Evolutionary conservation across 345 rosid genomes (phyloP), one percentile per base, ranked within the genome.

Genomic region (Lenwebbia sp.): DNA sequence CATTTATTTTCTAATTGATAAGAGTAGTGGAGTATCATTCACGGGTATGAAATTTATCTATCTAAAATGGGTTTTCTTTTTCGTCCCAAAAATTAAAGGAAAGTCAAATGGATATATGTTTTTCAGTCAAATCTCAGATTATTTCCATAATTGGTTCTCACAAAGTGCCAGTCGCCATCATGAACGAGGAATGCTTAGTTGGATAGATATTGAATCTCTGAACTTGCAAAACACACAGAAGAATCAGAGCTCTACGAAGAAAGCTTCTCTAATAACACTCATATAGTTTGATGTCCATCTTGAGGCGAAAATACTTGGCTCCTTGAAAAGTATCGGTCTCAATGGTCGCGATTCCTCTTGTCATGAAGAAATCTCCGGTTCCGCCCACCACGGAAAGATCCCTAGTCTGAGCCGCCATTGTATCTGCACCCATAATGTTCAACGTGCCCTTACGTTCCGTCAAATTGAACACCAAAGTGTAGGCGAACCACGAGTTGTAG

Each of bases 291-390:
- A 89, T 87, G 85, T 92, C 91, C 88, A 90, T 89, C 37, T 90
- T 90, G 58, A 93, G 89, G 54, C 96, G 87, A 85, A 94, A 94
- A 87, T 96, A 96, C 57, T 90, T 89, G 30, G 70, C 85, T 28
- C 97, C 94, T 86, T 94, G 89, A 14, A 88, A 30, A n/a, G 89
- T 33, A 47, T 92, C 95, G 4, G 95, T 92, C 84, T 78, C 86
- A 50, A 94, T 87, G 1, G 94, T 92, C 25, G 92, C 95, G 22
- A 94, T 88, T 57, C 98, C 96, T 88, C 95, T 85, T 1, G 94
- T 88, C 97, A 94, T 94, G 93, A 94, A 92, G 88, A 96, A 94
- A 33, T 96, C 95, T 40, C 96, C 95, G 0, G 97, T 94, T 26
- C 96, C 95, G 13, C 96, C 96, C 1, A 94, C 92, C 5, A 94